Base-by-base conservation (phyloP, 352 stramenopile genomes). In the Saprolegnia parasitica region DNA sequence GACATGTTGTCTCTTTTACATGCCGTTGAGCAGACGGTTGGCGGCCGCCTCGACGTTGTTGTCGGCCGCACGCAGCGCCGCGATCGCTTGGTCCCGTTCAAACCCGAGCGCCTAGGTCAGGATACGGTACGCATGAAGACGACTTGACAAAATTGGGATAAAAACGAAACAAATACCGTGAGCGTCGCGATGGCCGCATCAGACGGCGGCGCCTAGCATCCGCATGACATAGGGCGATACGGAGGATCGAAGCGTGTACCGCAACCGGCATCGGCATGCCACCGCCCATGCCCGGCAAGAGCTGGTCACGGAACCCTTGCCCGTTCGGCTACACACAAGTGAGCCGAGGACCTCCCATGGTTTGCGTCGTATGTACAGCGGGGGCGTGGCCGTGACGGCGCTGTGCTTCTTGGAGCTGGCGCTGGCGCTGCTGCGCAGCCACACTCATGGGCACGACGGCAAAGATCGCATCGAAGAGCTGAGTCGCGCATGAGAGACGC, bases 41-140 rank as follows among this genome's bases (percentile, higher is more conserved):
- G 87, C 87, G 1, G 87, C 87, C 9, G 84, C 85, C 74, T 95
- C 85, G n/a, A 95, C 84, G 58, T 95, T 95, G 76, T 93, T 93
- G 67, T 89, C 76, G 11, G 84, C 86, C 13, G 79, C 76, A 65
- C 86, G 85, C 65, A 95, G 76, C 24, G 87, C 87, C 21, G 76
- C 77, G n/a, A 92, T 76, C 23, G 84, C 77, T 35, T 77, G 82
- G 55, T 89, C 84, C 40, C 84, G 81, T 47, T 91, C 82, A 56
- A 91, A 91, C 5, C 84, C 84, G 13, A 91, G 76, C 11, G 81
- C 81, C 83, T 89, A 49, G 10, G n/a, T 57, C 52, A 71, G 60
- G 23, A 11, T n/a, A 61, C 16, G n/a, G 24, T 16, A 70, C n/a
- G 70, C 23, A 65, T 56, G 58, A 73, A 61, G 16, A 9, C 49